A percentile compares a stretch with the other conserved stretches of the same genome.
phyloP scores from a whole-genome alignment of 441 rosid species.

The Isatis lusitanica region DNA sequence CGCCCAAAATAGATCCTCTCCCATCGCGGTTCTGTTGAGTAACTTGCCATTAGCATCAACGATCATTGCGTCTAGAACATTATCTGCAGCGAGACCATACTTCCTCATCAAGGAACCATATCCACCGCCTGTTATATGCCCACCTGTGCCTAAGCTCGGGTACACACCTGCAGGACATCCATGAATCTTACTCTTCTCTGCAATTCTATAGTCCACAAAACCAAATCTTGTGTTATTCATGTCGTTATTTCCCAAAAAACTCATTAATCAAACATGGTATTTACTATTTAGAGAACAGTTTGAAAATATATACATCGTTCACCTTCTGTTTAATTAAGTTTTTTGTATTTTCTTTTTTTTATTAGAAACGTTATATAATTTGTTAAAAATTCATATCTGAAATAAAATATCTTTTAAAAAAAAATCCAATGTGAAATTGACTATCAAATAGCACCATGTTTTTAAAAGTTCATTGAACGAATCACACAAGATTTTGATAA shows the following conservation, averaged over 20 bases:
- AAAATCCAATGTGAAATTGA: too few species aligned
- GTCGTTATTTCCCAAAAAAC: background rate
- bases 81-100: slow-evolving; percentile 52
- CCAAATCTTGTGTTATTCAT: background rate
- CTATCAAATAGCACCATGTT: too few species aligned
- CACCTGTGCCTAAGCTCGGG: slow-evolving; percentile 61
- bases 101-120: slow-evolving; percentile 61
- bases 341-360: too few species aligned
- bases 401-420: too few species aligned
- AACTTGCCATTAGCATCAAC: slow-evolving; percentile 53
- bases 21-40: slow-evolving; percentile 52
- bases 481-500: too few species aligned
- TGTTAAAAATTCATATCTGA: too few species aligned
- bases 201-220: slow-evolving; percentile 21
- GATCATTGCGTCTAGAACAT: slow-evolving; percentile 56
- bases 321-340: too few species aligned
- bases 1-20: slow-evolving; percentile 71
- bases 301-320: too few species aligned
- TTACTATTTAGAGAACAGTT: too few species aligned
- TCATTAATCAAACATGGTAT: background rate
- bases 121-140: slow-evolving; percentile 67
- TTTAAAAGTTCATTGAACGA: too few species aligned
- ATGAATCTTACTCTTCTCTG: slow-evolving; percentile 47
- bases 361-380: too few species aligned
- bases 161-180: slow-evolving; percentile 66